Evolutionary conservation across 306 rosid genomes (phyloP).

Genomic region (Malus sylvestris): DNA sequence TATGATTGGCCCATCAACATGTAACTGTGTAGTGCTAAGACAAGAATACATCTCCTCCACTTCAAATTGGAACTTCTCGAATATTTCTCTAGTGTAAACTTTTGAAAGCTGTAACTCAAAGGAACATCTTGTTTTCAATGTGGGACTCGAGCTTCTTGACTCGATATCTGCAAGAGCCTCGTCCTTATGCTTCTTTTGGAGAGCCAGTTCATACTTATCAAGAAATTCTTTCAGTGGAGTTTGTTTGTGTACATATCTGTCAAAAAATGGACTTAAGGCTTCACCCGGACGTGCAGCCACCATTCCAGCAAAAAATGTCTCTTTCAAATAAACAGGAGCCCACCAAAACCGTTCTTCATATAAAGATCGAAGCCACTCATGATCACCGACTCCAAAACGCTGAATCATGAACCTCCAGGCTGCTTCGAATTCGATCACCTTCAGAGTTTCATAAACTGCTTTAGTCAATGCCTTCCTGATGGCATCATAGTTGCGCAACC

Average conservation of each 20-base stretch:
- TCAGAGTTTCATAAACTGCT: constrained; percentile 75
- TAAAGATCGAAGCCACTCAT: constrained; percentile 81
- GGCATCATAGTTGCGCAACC: constrained; percentile 72
- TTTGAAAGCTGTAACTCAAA: constrained; percentile 84
- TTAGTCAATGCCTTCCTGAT: constrained; percentile 60
- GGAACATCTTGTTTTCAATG: constrained; percentile 75
- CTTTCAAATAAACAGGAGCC: constrained; percentile 84
- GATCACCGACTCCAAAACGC: constrained; percentile 61
- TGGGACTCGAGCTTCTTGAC: constrained; percentile 76
- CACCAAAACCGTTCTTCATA: constrained; percentile 76
- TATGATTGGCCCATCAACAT: constrained; percentile 62
- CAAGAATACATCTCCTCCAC: constrained; percentile 94
- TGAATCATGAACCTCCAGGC: constrained; percentile 85
- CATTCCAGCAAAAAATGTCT: constrained; percentile 68
- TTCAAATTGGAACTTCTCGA: constrained; percentile 74
- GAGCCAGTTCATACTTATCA: constrained; percentile 85
- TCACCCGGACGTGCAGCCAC: constrained; percentile 58
- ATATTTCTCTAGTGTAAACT: constrained; percentile 64
- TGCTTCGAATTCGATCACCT: constrained; percentile 84
- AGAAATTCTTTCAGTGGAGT: constrained; percentile 94
- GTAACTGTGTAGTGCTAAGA: constrained; percentile 78
- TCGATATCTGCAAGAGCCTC: constrained; percentile 70
- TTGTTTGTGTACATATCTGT: constrained; percentile 80
- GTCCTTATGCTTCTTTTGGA: constrained; percentile 78
- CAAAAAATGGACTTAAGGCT: constrained; percentile 60